These are phyloP conservation scores for Chimonanthus salicifolius DNA, from an alignment of 164 flowering plant species.

Conservation along the genomic window DNA sequence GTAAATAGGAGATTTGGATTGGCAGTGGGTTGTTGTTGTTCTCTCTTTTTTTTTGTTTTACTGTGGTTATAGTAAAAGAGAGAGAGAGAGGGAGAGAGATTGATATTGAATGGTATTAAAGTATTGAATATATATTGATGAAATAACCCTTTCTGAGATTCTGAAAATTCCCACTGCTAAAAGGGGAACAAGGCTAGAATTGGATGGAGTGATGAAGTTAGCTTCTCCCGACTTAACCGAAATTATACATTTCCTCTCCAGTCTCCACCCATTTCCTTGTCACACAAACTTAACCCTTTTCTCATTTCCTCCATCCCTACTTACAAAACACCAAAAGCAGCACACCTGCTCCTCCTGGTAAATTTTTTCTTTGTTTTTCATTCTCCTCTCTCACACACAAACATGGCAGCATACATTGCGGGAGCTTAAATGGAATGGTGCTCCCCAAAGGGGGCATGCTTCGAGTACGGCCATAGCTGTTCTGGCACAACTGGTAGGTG, in stretches of 20 bases:
- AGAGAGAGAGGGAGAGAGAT: neutral
- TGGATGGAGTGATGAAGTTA: constrained; percentile 11
- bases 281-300: too few species aligned
- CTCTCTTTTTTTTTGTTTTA: neutral
- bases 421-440: neutral
- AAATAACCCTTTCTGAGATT: constrained; percentile 7
- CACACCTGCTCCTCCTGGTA: constrained; percentile 7
- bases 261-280: neutral
- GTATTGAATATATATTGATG: neutral
- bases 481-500: too few species aligned
- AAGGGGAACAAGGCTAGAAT: constrained; percentile 9
- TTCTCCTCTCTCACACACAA: neutral
- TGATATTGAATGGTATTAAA: neutral
- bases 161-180: neutral
- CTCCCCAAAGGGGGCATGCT: neutral
- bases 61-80: neutral
- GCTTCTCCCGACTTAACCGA: constrained; percentile 12
- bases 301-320: constrained; percentile 4
- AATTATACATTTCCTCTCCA: constrained; percentile 8
- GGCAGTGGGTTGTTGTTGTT: neutral
- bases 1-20: neutral
- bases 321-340: neutral
- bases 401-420: neutral
- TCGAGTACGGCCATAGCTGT: too few species aligned
- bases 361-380: neutral